A percentile compares a stretch with the other conserved stretches of the same genome.
Evolutionary conservation across 2,329 filamentous ascomycete species (phyloP).

Genomic region (Daldinia eschscholtzii): DNA sequence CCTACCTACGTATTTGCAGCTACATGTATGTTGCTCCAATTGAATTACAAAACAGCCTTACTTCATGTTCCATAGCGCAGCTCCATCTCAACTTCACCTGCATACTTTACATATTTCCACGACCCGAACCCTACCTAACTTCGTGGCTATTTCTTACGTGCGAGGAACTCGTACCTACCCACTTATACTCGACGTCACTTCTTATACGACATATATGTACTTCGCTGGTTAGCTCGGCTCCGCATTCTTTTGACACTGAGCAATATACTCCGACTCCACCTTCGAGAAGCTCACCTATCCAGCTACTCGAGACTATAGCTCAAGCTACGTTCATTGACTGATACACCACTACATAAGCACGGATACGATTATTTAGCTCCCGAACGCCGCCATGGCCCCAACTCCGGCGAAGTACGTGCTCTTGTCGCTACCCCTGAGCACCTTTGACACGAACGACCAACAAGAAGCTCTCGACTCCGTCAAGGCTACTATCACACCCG

Average conservation of each 20-base stretch:
- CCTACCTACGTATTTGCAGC: background rate
- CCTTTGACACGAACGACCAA: constrained; percentile 82
- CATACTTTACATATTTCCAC: background rate
- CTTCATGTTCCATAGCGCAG: constrained; percentile 7
- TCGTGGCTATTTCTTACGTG: background rate
- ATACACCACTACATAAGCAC: background rate
- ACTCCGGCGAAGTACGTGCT: constrained; percentile 78
- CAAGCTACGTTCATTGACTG: constrained; percentile 6
- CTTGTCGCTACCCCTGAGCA: constrained; percentile 89
- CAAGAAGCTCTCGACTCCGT: constrained; percentile 86
- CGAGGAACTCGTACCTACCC: background rate
- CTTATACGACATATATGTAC: constrained; percentile 1
- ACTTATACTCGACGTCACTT: background rate
- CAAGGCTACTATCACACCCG: constrained; percentile 76
- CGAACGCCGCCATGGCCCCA: constrained; percentile 50
- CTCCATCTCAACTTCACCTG: constrained; percentile 1
- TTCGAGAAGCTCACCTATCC: constrained; percentile 25
- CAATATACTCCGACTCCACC: constrained; percentile 33
- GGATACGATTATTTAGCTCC: constrained; percentile 1
- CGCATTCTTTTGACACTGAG: constrained; percentile 17
- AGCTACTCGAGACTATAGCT: constrained; percentile 2
- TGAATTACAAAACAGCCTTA: constrained; percentile 15
- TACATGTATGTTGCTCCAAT: constrained; percentile 6
- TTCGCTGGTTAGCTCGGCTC: constrained; percentile 14
- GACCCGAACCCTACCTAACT: background rate